These are phyloP conservation scores for Cyberlindnera mrakii DNA, from an alignment of 805 yeast species.

Conservation along the genomic window DNA sequence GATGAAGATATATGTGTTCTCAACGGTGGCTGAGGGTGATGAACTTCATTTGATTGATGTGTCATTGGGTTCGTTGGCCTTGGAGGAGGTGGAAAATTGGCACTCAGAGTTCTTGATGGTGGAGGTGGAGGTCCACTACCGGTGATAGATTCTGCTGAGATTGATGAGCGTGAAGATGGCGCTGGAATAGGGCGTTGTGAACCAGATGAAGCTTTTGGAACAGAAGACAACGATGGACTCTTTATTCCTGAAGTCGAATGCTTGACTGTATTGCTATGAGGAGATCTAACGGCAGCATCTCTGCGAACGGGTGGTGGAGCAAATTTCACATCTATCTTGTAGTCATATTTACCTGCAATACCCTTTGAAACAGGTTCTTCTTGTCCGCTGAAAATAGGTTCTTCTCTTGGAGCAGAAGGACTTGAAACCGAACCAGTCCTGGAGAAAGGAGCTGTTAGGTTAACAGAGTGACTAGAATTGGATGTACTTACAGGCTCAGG, in stretches of 20 bases:
- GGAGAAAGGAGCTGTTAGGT: background rate
- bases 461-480: too few relatives aligned
- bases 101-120: constrained; percentile 1
- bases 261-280: background rate
- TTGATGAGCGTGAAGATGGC: constrained; percentile 2
- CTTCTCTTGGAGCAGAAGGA: background rate
- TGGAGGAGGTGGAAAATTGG: constrained; percentile 25
- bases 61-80: constrained; percentile 12
- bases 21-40: constrained; percentile 17
- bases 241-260: background rate
- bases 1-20: constrained; percentile 2
- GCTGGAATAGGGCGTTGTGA: constrained; percentile 1
- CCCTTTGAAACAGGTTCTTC: constrained; percentile 16
- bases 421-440: background rate
- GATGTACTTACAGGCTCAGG: background rate
- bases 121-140: background rate
- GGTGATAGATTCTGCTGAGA: background rate
- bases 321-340: constrained; percentile 26
- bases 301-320: constrained; percentile 31
- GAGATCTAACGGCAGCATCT: background rate
- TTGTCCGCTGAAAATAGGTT: background rate
- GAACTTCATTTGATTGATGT: constrained; percentile 9
- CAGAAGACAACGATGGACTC: background rate
- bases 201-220: too few relatives aligned
- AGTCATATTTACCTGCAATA: constrained; percentile 29